Evolutionary conservation across 345 rosid genomes (phyloP).

Genomic region (Viola odorata): DNA sequence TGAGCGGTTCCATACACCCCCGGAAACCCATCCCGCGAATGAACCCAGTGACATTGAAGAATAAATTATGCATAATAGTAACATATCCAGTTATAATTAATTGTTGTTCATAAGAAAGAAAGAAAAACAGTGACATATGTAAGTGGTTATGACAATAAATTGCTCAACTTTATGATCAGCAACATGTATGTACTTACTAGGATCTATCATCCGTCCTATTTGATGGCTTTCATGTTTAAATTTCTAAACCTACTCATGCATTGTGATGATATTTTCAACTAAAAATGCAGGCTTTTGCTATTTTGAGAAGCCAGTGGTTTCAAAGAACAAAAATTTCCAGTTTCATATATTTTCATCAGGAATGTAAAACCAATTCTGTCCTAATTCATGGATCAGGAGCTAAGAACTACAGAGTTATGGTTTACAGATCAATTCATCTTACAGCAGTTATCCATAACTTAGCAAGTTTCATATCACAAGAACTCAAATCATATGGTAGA

Average conservation of each 20-base stretch:
- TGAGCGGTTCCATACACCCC: slow-evolving; percentile 1
- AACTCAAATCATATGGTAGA: too few relatives aligned
- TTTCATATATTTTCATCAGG: neutral
- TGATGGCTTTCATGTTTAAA: too few relatives aligned
- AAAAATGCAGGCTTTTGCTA: neutral
- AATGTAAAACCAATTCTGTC: neutral
- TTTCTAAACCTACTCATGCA: too few relatives aligned
- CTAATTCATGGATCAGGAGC: neutral
- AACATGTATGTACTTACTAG: too few relatives aligned
- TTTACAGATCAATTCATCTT: neutral
- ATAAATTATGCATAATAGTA: neutral
- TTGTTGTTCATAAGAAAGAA: too few relatives aligned
- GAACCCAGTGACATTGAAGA: slow-evolving; percentile 9
- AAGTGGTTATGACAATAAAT: too few relatives aligned
- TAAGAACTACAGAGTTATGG: neutral
- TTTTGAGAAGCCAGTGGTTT: neutral
- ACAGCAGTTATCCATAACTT: neutral
- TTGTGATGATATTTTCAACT: too few relatives aligned
- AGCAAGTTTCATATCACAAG: too few relatives aligned
- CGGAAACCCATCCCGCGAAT: neutral
- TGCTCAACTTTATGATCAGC: too few relatives aligned
- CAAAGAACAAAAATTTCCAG: neutral
- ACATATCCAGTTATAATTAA: neutral
- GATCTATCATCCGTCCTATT: too few relatives aligned
- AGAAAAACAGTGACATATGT: too few relatives aligned